These are phyloP conservation scores for Cordyceps militaris DNA, from an alignment of 2,329 filamentous ascomycete genomes.

Conservation along the genomic window DNA sequence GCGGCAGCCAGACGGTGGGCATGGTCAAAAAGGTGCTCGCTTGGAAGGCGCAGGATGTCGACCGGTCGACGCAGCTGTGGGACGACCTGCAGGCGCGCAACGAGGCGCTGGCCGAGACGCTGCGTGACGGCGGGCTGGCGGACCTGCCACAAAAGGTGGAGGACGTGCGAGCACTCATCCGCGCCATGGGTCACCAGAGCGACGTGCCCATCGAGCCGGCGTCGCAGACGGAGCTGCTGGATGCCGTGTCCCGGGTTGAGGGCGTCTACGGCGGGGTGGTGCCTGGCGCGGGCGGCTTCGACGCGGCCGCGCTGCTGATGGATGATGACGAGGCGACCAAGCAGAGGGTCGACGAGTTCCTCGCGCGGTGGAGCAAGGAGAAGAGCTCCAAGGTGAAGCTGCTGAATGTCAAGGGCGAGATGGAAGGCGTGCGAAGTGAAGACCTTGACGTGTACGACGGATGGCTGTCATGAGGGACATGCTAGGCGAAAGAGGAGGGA, in stretches of 20 bases:
- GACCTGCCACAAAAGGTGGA: slow-evolving; percentile 41
- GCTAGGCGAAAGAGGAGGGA: background rate
- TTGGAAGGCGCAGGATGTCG: slow-evolving; percentile 63
- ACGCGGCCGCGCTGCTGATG: slow-evolving; percentile 78
- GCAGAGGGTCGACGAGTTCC: slow-evolving; percentile 49
- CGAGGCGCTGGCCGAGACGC: slow-evolving; percentile 57
- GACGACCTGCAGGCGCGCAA: slow-evolving; percentile 66
- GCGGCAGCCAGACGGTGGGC: slow-evolving; percentile 83
- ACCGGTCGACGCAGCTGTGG: slow-evolving; percentile 67
- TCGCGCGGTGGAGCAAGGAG: slow-evolving; percentile 57
- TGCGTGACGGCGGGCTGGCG: slow-evolving; percentile 44
- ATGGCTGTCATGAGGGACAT: slow-evolving; percentile 28
- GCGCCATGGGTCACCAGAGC: slow-evolving; percentile 66
- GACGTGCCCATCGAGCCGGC: slow-evolving; percentile 83
- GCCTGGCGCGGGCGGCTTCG: slow-evolving; percentile 87
- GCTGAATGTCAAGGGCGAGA: slow-evolving; percentile 63
- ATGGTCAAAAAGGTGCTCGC: slow-evolving; percentile 91
- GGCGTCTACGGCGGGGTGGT: slow-evolving; percentile 90
- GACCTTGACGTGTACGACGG: slow-evolving; percentile 35
- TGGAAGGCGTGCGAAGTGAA: slow-evolving; percentile 55
- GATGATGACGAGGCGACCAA: slow-evolving; percentile 63
- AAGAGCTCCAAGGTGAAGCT: slow-evolving; percentile 59
- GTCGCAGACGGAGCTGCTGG: slow-evolving; percentile 76
- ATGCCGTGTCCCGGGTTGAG: slow-evolving; percentile 62
- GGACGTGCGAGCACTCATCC: slow-evolving; percentile 54